Base-by-base conservation (phyloP, 2,329 filamentous ascomycete genomes). In the Fusarium pseudocircinatum region DNA sequence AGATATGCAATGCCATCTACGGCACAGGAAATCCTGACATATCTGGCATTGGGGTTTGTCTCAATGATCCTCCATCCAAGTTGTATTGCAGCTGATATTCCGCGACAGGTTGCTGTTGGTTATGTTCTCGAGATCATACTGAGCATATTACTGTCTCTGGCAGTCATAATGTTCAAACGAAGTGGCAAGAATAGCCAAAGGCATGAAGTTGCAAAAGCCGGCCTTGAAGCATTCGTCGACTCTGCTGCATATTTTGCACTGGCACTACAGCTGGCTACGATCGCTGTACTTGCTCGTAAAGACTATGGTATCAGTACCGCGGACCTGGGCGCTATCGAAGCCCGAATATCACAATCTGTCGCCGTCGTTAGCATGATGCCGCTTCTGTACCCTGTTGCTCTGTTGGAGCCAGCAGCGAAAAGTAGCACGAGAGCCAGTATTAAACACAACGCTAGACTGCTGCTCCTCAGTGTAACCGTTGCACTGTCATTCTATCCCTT, bases 401-500 rank as follows among this genome's bases (percentile, higher is more conserved):
- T 78, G 10, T 54, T 77, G 0, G 63, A 76, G 30, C 68, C 57
- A 22, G 8, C 8, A 14, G 30, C 14, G 16, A 54, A 32, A 14
- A 40, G 24, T 22, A 49, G 7, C 13, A 4, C 7, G 3, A 47
- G 26, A 22, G 57, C 37, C 7, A 56, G 46, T n/a, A 46, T 57
- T 6, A 39, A 56, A 15, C 62, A 76, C 28, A 75, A 66, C 30
- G 36, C 61, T 2, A 60, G 67, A 11, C 10, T 75, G 6, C 24
- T 73, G 8, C 50, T 75, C 10, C 42, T 76, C 12, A 68, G 42
- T 30, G 11, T 58, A 16, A 67, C 59, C 7, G 44, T 69, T 12
- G 59, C 67, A 5, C 20, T 78, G 8, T 77, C 72, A 2, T 78
- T 78, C 36, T 77, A 77, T 30, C 73, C 75, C 1, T 79, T 79